Evolutionary conservation across 352 stramenopile species (phyloP), one percentile per base, ranked within the genome.

Genomic region (Pseudoperonospora humuli): DNA sequence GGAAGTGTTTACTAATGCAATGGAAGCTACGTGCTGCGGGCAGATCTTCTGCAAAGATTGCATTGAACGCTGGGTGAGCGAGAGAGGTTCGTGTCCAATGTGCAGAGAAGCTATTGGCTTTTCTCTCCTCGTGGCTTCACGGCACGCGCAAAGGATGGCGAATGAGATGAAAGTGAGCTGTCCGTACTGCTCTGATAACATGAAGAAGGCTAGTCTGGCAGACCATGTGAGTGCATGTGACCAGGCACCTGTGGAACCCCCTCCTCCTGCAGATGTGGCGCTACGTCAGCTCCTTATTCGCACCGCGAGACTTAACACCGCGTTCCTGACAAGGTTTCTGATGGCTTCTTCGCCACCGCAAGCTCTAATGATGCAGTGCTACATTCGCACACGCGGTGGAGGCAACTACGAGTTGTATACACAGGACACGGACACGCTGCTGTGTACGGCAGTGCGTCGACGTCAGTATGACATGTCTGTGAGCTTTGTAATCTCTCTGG

Each of bases 391-490:
- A 7, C 75, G 75, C 3, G 76, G 79, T 23, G 75, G 75, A 17
- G 79, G 79, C 54, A 83, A 84, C 57, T 91, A 91, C 64, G 79
- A 91, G 53, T 52, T 91, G 17, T 91, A 86, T 65, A 91, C 79
- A 19, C 79, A 88, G 40, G 74, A 91, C 56, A 84, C 61, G 3
- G 66, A 91, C 64, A 82, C 65, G 10, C 54, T 91, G 17, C 46
- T 91, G 39, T 85, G 73, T 52, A 86, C 79, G 9, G 79, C 79
- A 0, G 75, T 87, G 35, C 75, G 79, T 32, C 75, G 76, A 35
- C 75, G 79, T 19, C 79, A 91, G 64, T 87, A 88, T 57, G 79
- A 91, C 61, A 91, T 91, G 79, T 88, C 75, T 40, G 78, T 91
- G 42, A 91, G 70, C 39, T 91, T 91, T 40, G 61, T 77, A 38